These are phyloP conservation scores for Ascodesmis nigricans DNA, from an alignment of 495 filamentous ascomycete species.

Conservation along the genomic window DNA sequence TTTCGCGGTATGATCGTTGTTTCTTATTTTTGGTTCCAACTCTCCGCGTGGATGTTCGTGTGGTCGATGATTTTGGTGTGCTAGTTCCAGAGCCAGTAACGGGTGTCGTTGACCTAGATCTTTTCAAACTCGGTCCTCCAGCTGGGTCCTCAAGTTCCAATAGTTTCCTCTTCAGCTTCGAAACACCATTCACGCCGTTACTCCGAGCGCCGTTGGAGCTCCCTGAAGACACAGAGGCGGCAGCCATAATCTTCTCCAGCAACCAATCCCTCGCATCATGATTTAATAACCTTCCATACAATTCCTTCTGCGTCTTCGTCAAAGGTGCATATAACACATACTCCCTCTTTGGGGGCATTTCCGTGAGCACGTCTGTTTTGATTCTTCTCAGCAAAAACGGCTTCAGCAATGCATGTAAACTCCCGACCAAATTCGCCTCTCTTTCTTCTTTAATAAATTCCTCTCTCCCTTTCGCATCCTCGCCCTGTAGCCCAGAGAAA, in stretches of 20 bases:
- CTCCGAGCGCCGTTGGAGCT: too few species aligned
- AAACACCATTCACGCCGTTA: too few species aligned
- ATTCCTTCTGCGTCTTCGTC: conserved; percentile 64
- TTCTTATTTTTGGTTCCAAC: neutral
- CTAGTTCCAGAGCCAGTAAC: too few species aligned
- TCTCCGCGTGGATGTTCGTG: too few species aligned
- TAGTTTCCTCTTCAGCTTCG: too few species aligned
- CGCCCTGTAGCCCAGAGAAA: conserved; percentile 60
- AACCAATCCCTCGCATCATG: conserved; percentile 57
- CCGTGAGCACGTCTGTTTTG: conserved; percentile 77
- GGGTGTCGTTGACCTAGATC: too few species aligned
- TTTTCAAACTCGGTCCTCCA: too few species aligned
- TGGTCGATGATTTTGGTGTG: too few species aligned
- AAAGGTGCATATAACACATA: conserved; percentile 86
- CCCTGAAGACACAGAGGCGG: neutral
- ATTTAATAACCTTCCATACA: conserved; percentile 73
- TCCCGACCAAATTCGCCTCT: conserved; percentile 64
- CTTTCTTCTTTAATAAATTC: conserved; percentile 54
- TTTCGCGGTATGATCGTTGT: neutral
- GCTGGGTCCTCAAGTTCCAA: too few species aligned
- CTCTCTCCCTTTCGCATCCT: conserved; percentile 38
- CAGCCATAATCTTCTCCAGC: conserved; percentile 23
- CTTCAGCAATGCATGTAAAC: conserved; percentile 78
- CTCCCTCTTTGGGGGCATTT: conserved; percentile 85
- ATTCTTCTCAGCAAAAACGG: conserved; percentile 73